These are phyloP conservation scores for Cercophora samala DNA, from an alignment of 495 filamentous ascomycete genomes.

Conservation along the genomic window DNA sequence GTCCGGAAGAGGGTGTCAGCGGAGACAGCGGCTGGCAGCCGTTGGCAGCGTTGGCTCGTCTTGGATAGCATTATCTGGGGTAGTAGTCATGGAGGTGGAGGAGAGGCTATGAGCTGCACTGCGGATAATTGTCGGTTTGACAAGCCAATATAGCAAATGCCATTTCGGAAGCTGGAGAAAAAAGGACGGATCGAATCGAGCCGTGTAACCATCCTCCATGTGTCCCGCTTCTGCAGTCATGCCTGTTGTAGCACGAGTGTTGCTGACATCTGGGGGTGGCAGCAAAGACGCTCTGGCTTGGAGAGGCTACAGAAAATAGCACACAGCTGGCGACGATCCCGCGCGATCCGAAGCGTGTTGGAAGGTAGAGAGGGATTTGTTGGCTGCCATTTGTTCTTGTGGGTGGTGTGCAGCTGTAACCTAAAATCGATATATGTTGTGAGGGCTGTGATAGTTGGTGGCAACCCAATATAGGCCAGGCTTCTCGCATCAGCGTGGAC, in stretches of 20 bases:
- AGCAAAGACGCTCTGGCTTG: background rate
- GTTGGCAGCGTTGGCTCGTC: constrained; percentile 3
- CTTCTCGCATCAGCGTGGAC: constrained; percentile 5
- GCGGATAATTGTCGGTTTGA: constrained; percentile 31
- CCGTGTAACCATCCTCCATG: constrained; percentile 25
- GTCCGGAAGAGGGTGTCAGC: constrained; percentile 21
- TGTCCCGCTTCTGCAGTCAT: constrained; percentile 3
- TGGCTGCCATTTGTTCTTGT: background rate
- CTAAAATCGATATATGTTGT: background rate
- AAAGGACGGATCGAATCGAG: constrained; percentile 33
- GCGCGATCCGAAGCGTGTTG: background rate
- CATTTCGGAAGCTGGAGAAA: constrained; percentile 28
- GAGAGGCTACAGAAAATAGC: background rate
- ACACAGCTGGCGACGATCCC: background rate
- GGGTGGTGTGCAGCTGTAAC: background rate
- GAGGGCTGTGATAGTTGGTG: background rate
- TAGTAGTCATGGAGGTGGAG: constrained; percentile 8
- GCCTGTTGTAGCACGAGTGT: background rate
- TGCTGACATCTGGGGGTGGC: background rate
- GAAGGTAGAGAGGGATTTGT: constrained; percentile 1
- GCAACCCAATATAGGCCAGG: background rate
- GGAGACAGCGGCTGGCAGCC: background rate
- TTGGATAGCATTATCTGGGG: constrained; percentile 13
- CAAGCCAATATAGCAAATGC: constrained; percentile 22
- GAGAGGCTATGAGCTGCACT: constrained; percentile 3